Evolutionary conservation across 1,139 yeast genomes (phyloP).

Genomic region (Zygosaccharomyces pseudobailii): DNA sequence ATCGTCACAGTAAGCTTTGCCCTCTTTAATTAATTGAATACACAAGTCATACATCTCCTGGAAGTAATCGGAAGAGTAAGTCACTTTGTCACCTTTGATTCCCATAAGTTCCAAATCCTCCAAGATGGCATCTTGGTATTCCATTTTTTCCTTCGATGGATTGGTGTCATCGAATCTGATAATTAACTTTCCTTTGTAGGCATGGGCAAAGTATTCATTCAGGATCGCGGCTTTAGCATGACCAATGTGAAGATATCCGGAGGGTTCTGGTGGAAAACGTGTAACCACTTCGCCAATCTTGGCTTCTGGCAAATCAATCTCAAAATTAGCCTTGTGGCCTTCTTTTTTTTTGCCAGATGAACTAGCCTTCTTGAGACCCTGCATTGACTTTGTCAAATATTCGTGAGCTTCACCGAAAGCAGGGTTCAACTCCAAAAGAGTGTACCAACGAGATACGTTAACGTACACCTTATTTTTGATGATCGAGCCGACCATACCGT

Average conservation of each 20-base stretch:
- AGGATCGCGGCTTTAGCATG: constrained; percentile 96
- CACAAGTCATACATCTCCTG: constrained; percentile 84
- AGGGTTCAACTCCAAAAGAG: constrained; percentile 61
- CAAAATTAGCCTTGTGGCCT: constrained; percentile 84
- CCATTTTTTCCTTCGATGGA: constrained; percentile 90
- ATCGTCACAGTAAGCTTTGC: constrained; percentile 95
- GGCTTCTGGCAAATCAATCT: constrained; percentile 87
- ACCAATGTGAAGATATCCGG: constrained; percentile 95
- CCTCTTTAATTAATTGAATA: constrained; percentile 80
- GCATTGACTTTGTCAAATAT: constrained; percentile 57
- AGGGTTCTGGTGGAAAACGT: constrained; percentile 84
- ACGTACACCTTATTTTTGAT: constrained; percentile 78
- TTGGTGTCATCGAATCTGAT: constrained; percentile 96
- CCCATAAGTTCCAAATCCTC: constrained; percentile 88
- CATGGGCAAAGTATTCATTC: constrained; percentile 92
- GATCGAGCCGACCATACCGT: constrained; percentile 87
- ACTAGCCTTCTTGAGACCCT: constrained; percentile 68
- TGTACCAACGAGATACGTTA: constrained; percentile 93
- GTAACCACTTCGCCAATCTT: constrained; percentile 91
- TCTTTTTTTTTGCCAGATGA: constrained; percentile 65
- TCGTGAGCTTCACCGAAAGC: constrained; percentile 70
- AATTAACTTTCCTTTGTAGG: constrained; percentile 88
- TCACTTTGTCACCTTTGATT: constrained; percentile 79
- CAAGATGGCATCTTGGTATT: constrained; percentile 85
- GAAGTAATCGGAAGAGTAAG: constrained; percentile 92